Evolutionary conservation across 495 filamentous ascomycete genomes (phyloP).

Genomic region (Aspergillus asperescens): DNA sequence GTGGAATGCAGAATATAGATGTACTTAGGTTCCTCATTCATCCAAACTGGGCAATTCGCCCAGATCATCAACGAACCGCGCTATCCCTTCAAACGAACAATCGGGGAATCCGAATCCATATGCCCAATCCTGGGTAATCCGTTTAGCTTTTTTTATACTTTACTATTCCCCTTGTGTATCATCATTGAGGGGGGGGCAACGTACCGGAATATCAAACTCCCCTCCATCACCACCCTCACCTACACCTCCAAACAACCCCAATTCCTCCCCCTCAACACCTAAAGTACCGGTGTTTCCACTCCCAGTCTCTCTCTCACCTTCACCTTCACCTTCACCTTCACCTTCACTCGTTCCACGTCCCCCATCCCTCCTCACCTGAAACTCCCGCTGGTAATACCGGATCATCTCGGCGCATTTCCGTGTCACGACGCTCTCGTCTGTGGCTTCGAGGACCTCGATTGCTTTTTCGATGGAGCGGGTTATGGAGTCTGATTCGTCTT

Average conservation of each 20-base stretch:
- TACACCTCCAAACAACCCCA: not conserved
- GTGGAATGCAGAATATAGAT: no score
- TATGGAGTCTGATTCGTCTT: no score
- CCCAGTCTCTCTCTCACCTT: not conserved
- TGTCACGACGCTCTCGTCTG: slow-evolving; percentile 40
- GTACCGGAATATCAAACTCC: slow-evolving; percentile 32
- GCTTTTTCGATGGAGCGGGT: slow-evolving; percentile 34
- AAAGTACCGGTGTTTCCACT: not conserved
- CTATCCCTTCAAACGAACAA: slow-evolving; percentile 40
- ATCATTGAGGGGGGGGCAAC: not conserved
- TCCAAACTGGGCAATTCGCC: slow-evolving; percentile 34
- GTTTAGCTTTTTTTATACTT: not conserved
- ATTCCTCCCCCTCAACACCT: not conserved
- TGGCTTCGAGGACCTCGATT: slow-evolving; percentile 40
- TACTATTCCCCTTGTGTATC: no score
- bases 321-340: not conserved
- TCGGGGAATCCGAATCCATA: slow-evolving; percentile 40
- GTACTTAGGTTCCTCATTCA: not conserved
- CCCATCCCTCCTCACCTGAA: slow-evolving; percentile 8
- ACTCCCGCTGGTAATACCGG: slow-evolving; percentile 35
- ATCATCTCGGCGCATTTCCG: slow-evolving; percentile 39
- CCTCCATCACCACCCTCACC: not conserved
- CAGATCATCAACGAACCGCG: slow-evolving; percentile 36
- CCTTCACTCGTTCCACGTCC: not conserved
- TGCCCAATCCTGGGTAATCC: slow-evolving; percentile 30